Conservation (phyloP, 179 eudicot genomes). For the Drosera spatulata region DNA sequence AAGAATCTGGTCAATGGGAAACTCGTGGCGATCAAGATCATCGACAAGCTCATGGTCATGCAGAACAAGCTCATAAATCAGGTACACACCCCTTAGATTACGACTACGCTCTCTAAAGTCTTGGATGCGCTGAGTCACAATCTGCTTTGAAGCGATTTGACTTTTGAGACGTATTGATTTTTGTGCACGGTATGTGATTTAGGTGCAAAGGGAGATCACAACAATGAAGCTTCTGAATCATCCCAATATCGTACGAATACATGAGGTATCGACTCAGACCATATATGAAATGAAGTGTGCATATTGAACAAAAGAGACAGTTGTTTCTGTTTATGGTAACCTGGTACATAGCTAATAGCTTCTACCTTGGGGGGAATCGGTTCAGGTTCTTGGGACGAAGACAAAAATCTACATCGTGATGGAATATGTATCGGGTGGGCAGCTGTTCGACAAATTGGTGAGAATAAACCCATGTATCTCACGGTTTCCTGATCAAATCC, state of each 20-base stretch:
- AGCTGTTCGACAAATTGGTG: slow-evolving; percentile 51
- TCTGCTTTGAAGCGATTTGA: not conserved
- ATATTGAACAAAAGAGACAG: not conserved
- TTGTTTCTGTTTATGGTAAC: not conserved
- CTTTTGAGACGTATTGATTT: not conserved
- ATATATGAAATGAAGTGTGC: not conserved
- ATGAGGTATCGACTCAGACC: slow-evolving; percentile 24
- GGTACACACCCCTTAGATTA: slow-evolving; percentile 9
- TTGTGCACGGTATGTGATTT: not conserved
- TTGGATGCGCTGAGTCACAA: too few relatives aligned
- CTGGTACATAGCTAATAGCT: not conserved
- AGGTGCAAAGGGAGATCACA: slow-evolving; percentile 53
- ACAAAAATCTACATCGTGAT: slow-evolving; percentile 30
- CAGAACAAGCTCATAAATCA: slow-evolving; percentile 41
- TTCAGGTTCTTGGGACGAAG: slow-evolving; percentile 49
- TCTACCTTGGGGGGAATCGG: not conserved
- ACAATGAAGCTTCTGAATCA: slow-evolving; percentile 52
- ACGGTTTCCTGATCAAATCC: not conserved
- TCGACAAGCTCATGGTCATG: slow-evolving; percentile 41
- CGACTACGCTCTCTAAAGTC: not conserved
- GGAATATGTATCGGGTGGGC: slow-evolving; percentile 28
- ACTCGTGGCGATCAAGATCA: slow-evolving; percentile 47
- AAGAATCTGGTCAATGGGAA: slow-evolving; percentile 25
- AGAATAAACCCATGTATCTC: not conserved
- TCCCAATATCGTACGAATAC: slow-evolving; percentile 48